Percentiles rank a stretch among this genome's conserved stretches.
Conservation (phyloP, 805 yeast genomes). For the Sugiyamaella smithiae region DNA sequence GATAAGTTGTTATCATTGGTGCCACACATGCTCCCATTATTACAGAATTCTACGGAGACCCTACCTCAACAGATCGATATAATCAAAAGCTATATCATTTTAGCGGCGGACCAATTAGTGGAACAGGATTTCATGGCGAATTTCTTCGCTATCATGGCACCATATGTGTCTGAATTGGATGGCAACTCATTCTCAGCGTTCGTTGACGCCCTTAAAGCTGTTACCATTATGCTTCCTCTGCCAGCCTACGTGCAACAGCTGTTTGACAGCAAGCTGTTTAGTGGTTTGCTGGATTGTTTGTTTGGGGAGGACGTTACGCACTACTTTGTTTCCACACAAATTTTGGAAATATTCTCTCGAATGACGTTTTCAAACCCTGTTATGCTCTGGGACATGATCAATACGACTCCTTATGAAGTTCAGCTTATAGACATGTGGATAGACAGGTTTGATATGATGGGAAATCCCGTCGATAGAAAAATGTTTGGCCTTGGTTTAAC, state of each 20-base stretch:
- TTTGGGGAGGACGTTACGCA: conserved; percentile 32
- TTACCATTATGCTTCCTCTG: conserved; percentile 20
- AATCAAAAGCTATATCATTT: conserved; percentile 34
- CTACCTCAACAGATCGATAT: conserved; percentile 32
- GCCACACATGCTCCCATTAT: conserved; percentile 53
- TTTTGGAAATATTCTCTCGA: conserved; percentile 25
- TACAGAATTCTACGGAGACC: conserved; percentile 58
- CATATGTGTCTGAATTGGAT: conserved; percentile 11
- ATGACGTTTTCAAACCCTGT: conserved; percentile 26
- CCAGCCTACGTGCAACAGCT: conserved; percentile 22
- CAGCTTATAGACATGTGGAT: conserved; percentile 32
- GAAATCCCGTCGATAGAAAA: conserved; percentile 75
- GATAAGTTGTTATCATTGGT: conserved; percentile 45
- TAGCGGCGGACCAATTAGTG: conserved; percentile 26
- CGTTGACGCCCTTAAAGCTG: conserved; percentile 17
- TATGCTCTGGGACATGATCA: conserved; percentile 22
- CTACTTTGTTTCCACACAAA: conserved; percentile 33
- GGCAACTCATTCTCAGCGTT: conserved; percentile 8
- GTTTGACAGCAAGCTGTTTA: conserved; percentile 26
- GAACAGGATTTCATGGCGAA: conserved; percentile 9
- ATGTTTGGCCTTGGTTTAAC: conserved; percentile 61
- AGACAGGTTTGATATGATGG: conserved; percentile 47
- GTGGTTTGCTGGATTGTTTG: conserved; percentile 21
- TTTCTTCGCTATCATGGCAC: conserved; percentile 15
- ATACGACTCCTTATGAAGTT: neutral